Evolutionary conservation across 2,329 filamentous ascomycete species (phyloP).

Genomic region (Botrytis cinerea): DNA sequence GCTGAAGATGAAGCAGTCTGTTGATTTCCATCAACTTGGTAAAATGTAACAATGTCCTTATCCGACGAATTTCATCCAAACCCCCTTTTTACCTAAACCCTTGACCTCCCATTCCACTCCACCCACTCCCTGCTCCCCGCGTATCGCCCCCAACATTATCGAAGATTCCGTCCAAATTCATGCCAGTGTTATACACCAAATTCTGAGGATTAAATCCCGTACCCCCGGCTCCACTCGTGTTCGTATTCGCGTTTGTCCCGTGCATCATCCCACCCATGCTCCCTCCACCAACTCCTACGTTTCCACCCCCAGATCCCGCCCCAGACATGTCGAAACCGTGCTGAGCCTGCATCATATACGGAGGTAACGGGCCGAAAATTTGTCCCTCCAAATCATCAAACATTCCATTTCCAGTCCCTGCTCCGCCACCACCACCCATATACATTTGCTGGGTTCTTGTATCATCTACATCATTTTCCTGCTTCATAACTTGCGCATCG

Average conservation of each 20-base stretch:
- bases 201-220: slow-evolving; percentile 8
- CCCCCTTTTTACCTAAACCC: neutral
- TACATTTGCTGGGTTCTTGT: slow-evolving; percentile 32
- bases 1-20: slow-evolving; percentile 3
- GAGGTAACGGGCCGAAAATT: slow-evolving; percentile 68
- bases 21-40: neutral
- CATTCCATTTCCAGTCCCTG: slow-evolving; percentile 29
- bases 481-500: slow-evolving; percentile 43
- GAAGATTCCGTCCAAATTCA: slow-evolving; percentile 17
- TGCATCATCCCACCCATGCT: neutral
- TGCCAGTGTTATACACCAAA: slow-evolving; percentile 6
- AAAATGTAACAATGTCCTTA: neutral
- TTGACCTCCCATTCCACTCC: slow-evolving; percentile 3
- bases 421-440: slow-evolving; percentile 35
- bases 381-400: slow-evolving; percentile 71
- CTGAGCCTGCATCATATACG: slow-evolving; percentile 55
- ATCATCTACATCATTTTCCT: slow-evolving; percentile 27
- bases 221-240: neutral
- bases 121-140: neutral
- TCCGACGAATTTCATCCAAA: neutral
- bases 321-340: slow-evolving; percentile 31
- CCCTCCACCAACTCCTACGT: neutral
- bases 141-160: neutral
- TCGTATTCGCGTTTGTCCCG: neutral
- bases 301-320: neutral